Evolutionary conservation across 2,329 filamentous ascomycete genomes (phyloP), one percentile per base, ranked within the genome.

Genomic region (Epichloe baconii): DNA sequence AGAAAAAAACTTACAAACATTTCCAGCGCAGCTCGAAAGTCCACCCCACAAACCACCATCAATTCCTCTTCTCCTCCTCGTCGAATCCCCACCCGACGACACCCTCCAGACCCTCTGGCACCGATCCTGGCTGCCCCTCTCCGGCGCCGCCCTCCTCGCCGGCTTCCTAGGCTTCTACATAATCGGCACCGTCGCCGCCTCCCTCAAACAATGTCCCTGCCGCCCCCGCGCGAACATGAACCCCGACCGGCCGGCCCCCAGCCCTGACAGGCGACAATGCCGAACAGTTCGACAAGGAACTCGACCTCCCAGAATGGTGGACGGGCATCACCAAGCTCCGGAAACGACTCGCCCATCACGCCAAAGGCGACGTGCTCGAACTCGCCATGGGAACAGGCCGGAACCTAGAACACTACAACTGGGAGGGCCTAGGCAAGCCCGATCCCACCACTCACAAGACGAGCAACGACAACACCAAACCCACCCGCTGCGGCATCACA

Each of bases 301-400:
- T 83, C 38, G 71, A 82, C 60, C 66, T 71, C 57, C 74, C 75
- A 4, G 80, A 84, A 63, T 71, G 68, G 63, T 68, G 76, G 57
- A 76, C 76, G 68, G 79, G 80, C 46, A 72, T 83, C 56, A 72
- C 68, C 5, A 65, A 63, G 17, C 64, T 82, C 48, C 73, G 80
- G 11, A 66, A 67, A 48, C 65, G 67, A 21, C 66, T 84, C 26
- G 75, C 74, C 1, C 59, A 63, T 12, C 62, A 65, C 35, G 79
- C 75, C 5, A 62, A 61, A 0, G 80, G 80, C 2, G 68, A 80
- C 61, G 80, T 83, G 12, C 71, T 83, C 35, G 80, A 83, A 63
- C 70, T 83, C 12, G 79, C 79, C 17, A 73, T 83, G 51, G 80
- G 80, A 17, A 81, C 80, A 3, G 80, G 80, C 3, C 71, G 80